phyloP scores from a whole-genome alignment of 192 early-diverging fungal species.

The Kickxella alabastrina region DNA sequence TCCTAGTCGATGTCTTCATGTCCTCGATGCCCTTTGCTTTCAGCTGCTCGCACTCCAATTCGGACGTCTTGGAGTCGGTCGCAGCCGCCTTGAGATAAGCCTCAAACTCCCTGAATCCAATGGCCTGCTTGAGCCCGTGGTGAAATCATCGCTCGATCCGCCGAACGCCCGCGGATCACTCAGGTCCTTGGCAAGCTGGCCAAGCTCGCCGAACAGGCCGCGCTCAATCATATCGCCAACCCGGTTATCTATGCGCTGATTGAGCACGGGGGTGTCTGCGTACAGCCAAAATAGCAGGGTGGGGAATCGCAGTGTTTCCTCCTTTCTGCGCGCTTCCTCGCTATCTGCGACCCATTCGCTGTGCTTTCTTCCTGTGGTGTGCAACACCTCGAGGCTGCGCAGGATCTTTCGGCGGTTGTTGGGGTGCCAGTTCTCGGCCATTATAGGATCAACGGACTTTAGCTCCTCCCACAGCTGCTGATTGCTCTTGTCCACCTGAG shows the following conservation, averaged over 20 bases:
- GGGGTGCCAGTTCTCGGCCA: constrained; percentile 88
- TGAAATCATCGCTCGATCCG: constrained; percentile 12
- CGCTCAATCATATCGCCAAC: constrained; percentile 83
- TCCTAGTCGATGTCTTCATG: constrained; percentile 85
- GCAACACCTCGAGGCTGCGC: constrained; percentile 79
- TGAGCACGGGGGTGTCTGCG: constrained; percentile 60
- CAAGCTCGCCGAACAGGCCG: constrained; percentile 55
- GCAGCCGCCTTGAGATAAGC: constrained; percentile 55
- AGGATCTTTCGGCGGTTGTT: constrained; percentile 84
- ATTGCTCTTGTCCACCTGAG: constrained; percentile 37
- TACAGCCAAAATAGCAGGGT: constrained; percentile 88
- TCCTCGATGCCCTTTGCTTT: constrained; percentile 59
- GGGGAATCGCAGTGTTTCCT: constrained; percentile 55
- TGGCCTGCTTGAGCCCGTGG: constrained; percentile 29
- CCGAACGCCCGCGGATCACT: not conserved
- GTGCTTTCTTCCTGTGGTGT: constrained; percentile 67
- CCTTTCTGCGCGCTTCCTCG: constrained; percentile 48
- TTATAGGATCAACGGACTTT: constrained; percentile 69
- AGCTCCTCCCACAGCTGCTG: constrained; percentile 65
- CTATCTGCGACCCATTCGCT: constrained; percentile 73
- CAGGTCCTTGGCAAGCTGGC: constrained; percentile 28
- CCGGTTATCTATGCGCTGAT: constrained; percentile 76
- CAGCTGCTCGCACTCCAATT: constrained; percentile 25
- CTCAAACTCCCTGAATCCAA: constrained; percentile 88
- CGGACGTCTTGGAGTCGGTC: not conserved